Evolutionary conservation across 2,329 filamentous ascomycete genomes (phyloP), one percentile per base, ranked within the genome.

Genomic region (Atkinsonella hypoxylon): DNA sequence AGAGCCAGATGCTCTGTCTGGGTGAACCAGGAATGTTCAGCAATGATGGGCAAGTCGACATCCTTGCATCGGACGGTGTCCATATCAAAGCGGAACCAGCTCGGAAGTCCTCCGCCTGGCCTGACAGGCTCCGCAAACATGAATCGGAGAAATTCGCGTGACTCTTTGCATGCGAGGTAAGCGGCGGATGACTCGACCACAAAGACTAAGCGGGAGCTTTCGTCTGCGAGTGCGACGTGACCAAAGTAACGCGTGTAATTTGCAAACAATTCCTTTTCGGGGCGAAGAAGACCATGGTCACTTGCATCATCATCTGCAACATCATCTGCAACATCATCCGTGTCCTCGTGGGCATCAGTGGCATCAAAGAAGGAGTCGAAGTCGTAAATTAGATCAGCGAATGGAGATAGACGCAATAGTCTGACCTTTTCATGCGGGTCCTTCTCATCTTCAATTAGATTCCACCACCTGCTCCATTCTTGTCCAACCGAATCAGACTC

Each of bases 111-210:
- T 45, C 43, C 43, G 43, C 26, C 18, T 5, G 43, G 43, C 26
- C 43, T 45, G 20, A 45, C 20, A 12, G 20, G 43, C 43, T 45
- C 43, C 9, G 43, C 43, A 45, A 45, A 45, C 12, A 45, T n/a
- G 26, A 45, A 45, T 31, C 43, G 20, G 20, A 45, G 43, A 45
- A 45, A 45, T 4, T 20, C 43, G 43, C 43, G 43, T 32, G 43
- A 45, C 43, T 45, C 43, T 45, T 45, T 45, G 43, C 43, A 45
- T n/a, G 43, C 43, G 18, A 45, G 43, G 43, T 45, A 45, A 7
- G 43, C 43, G 4, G 43, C 43, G 43, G 43, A 45, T 45, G 43
- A n/a, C 43, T 45, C 43, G 43, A 45, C 43, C 18, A 45, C 26
- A 45, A 45, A 45, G 12, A n/a, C 7, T 45, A 45, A 8, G 26